Percentiles rank a stretch among this genome's conserved stretches.
phyloP scores from a whole-genome alignment of 202 grass and related monocot species.

The Dendrocalamus latiflorus region DNA sequence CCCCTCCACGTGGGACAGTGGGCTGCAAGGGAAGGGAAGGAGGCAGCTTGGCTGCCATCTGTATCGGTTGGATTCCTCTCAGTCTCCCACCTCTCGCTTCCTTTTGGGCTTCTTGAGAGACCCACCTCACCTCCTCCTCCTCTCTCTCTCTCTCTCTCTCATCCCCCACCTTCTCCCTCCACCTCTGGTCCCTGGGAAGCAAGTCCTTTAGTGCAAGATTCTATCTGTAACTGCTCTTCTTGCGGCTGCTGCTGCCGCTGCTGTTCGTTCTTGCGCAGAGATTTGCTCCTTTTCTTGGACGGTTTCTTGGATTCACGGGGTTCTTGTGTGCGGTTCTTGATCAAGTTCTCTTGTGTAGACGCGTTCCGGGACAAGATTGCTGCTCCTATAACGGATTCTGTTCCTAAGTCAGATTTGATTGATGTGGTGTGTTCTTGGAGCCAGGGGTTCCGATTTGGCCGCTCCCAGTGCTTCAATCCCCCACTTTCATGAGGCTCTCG shows the following conservation, averaged over 20 bases:
- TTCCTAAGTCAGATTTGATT: constrained; percentile 30
- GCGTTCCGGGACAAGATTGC: not conserved
- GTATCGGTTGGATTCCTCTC: not conserved
- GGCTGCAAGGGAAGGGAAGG: not conserved
- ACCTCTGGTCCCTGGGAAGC: constrained; percentile 2
- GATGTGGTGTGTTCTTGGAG: constrained; percentile 43
- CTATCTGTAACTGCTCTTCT: constrained; percentile 23
- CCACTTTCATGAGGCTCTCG: constrained; percentile 72
- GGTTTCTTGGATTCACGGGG: not conserved
- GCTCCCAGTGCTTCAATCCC: constrained; percentile 30
- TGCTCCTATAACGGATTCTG: not conserved
- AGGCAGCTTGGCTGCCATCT: constrained; percentile 8
- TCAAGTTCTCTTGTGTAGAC: not conserved
- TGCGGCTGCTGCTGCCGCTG: not conserved
- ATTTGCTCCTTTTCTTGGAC: not conserved
- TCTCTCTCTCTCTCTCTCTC: too few relatives aligned
- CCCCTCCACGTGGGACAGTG: not conserved
- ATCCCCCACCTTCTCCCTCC: not conserved
- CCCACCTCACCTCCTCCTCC: not conserved
- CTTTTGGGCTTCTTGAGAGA: constrained; percentile 7
- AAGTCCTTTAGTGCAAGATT: constrained; percentile 22
- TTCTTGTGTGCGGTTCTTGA: not conserved
- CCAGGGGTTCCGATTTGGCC: constrained; percentile 11
- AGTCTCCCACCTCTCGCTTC: not conserved
- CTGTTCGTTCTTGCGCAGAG: not conserved